These are phyloP conservation scores for Leucocoprinus leucothites DNA, from an alignment of 768 basidiomycete genomes.

Conservation along the genomic window DNA sequence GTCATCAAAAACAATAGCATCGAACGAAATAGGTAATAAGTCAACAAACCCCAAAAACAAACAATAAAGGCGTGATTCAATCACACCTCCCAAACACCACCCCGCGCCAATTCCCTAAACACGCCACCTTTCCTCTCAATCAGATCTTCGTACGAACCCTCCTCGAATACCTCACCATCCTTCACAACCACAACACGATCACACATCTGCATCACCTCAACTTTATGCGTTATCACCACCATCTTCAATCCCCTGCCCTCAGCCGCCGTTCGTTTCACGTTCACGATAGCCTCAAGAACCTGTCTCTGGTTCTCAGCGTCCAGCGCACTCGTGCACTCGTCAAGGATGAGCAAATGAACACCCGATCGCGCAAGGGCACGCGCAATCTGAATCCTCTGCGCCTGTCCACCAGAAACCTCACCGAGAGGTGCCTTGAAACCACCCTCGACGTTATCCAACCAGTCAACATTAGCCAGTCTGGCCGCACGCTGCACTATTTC, in stretches of 20 bases:
- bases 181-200: constrained; percentile 82
- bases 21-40: too few relatives aligned
- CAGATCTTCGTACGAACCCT: constrained; percentile 73
- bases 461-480: constrained; percentile 76
- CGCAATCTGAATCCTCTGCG: constrained; percentile 90
- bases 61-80: neutral
- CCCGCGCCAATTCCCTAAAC: constrained; percentile 75
- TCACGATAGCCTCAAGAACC: constrained; percentile 72
- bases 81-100: constrained; percentile 54
- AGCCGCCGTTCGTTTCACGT: neutral
- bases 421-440: constrained; percentile 89
- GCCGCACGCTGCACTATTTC: constrained; percentile 70
- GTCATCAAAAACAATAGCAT: too few relatives aligned
- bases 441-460: constrained; percentile 72
- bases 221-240: constrained; percentile 91
- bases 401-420: constrained; percentile 94
- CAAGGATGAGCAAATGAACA: constrained; percentile 66
- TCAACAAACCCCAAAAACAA: neutral
- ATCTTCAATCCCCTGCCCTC: constrained; percentile 62
- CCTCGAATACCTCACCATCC: constrained; percentile 74
- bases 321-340: constrained; percentile 94
- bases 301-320: constrained; percentile 82
- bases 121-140: constrained; percentile 57
- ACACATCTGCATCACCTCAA: constrained; percentile 88
- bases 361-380: constrained; percentile 67